phyloP scores from a whole-genome alignment of 768 basidiomycete species.

The Symmetrospora coprosmae region DNA sequence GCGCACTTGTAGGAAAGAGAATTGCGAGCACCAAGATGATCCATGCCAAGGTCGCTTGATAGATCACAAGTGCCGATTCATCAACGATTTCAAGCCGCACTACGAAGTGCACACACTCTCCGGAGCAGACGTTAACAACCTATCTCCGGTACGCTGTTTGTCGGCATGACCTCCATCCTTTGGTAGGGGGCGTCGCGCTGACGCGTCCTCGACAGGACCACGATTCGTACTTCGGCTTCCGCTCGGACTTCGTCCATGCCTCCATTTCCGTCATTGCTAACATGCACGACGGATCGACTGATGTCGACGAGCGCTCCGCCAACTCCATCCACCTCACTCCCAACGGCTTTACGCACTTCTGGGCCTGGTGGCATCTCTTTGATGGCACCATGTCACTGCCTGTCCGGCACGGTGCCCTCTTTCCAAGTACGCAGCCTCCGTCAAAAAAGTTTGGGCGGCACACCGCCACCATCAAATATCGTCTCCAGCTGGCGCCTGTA shows the following conservation, averaged over 20 bases:
- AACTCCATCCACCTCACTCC: constrained; percentile 78
- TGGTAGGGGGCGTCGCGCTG: constrained; percentile 5
- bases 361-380: constrained; percentile 80
- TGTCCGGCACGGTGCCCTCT: constrained; percentile 73
- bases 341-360: constrained; percentile 72
- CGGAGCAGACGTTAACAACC: constrained; percentile 8
- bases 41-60: constrained; percentile 47
- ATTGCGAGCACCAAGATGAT: constrained; percentile 41
- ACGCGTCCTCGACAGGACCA: constrained; percentile 22
- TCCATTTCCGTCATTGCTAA: constrained; percentile 60
- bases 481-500: constrained; percentile 58
- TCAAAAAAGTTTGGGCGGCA: constrained; percentile 80
- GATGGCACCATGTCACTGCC: constrained; percentile 63
- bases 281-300: constrained; percentile 25
- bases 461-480: constrained; percentile 81
- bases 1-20: constrained; percentile 54
- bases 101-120: constrained; percentile 45
- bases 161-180: not conserved
- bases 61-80: constrained; percentile 63
- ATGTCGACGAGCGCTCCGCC: too few species aligned
- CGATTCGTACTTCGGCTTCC: constrained; percentile 76
- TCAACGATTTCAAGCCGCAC: constrained; percentile 68
- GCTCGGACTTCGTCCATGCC: constrained; percentile 85
- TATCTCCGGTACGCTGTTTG: too few species aligned
- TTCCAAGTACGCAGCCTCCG: constrained; percentile 50